A percentile compares a stretch with the other conserved stretches of the same genome.
Evolutionary conservation across 139 green algal species (phyloP).

Genomic region (Deuterostichococcus epilithicus): DNA sequence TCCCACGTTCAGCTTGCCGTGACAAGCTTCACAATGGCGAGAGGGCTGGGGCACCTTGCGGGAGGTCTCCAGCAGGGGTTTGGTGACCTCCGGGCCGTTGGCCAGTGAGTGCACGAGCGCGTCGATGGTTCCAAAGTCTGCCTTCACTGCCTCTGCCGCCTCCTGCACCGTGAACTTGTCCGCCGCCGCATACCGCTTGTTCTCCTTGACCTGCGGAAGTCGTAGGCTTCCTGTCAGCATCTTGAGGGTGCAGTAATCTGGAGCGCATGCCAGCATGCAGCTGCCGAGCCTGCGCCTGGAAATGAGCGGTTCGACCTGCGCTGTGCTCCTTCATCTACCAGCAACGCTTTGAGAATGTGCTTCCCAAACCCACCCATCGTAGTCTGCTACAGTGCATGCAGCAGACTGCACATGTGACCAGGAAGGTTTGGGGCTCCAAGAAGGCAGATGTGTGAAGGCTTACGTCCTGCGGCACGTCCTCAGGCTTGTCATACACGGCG

Average conservation of each 20-base stretch:
- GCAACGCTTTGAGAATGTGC: too few species aligned
- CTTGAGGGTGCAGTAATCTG: too few species aligned
- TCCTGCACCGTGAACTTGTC: constrained; percentile 87
- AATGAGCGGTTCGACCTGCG: too few species aligned
- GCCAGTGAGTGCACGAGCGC: constrained; percentile 97
- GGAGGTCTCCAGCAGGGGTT: constrained; percentile 93
- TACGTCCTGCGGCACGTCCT: constrained; percentile 95
- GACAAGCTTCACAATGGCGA: too few species aligned
- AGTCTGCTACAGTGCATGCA: too few species aligned
- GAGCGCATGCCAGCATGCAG: too few species aligned
- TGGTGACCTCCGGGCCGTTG: constrained; percentile 97
- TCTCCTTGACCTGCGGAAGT: constrained; percentile 67
- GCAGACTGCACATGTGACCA: too few species aligned
- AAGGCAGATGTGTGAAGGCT: background rate
- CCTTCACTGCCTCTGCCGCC: constrained; percentile 70
- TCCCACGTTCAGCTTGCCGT: too few species aligned
- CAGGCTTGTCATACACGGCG: constrained; percentile 92
- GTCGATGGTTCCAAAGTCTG: constrained; percentile 90
- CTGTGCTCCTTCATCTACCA: too few species aligned
- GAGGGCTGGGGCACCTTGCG: constrained; percentile 53
- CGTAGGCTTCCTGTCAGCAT: background rate
- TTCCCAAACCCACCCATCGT: too few species aligned
- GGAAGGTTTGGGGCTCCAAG: too few species aligned
- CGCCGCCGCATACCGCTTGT: constrained; percentile 94
- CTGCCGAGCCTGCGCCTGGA: too few species aligned